These are phyloP conservation scores for Candida anglica DNA, from an alignment of 805 yeast genomes.

Conservation along the genomic window DNA sequence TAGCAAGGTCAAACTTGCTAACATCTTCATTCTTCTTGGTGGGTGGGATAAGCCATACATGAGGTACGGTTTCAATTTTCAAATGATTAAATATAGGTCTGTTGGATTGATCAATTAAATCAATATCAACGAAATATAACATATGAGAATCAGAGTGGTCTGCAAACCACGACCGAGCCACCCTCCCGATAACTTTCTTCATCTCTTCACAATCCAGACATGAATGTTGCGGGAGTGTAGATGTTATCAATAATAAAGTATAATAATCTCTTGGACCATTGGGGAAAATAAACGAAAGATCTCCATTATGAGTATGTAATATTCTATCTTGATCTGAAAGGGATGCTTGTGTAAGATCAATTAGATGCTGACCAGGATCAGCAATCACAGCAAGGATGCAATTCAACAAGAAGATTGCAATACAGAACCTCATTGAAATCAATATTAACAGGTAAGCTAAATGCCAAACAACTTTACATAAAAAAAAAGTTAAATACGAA, in stretches of 20 bases:
- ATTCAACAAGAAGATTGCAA: too few species aligned
- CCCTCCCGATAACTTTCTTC: constrained; percentile 35
- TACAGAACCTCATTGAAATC: too few species aligned
- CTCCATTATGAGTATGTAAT: constrained; percentile 38
- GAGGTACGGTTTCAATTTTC: constrained; percentile 53
- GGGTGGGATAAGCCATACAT: constrained; percentile 65
- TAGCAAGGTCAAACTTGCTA: constrained; percentile 6
- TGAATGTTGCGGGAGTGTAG: constrained; percentile 36
- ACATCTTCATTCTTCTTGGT: constrained; percentile 10
- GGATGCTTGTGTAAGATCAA: constrained; percentile 1
- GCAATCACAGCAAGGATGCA: constrained; percentile 2
- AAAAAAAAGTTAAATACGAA: too few species aligned
- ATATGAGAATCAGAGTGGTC: constrained; percentile 40
- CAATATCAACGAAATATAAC: constrained; percentile 48
- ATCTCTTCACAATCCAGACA: constrained; percentile 49
- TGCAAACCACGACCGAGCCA: constrained; percentile 38
- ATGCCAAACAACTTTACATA: too few species aligned
- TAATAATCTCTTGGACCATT: constrained; percentile 43
- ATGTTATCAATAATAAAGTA: constrained; percentile 50
- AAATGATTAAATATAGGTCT: constrained; percentile 35
- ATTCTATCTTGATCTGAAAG: constrained; percentile 24
- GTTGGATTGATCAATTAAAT: constrained; percentile 42
- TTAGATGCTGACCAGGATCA: background rate
- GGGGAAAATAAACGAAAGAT: constrained; percentile 25
- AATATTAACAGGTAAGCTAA: too few species aligned